A percentile compares a stretch with the other conserved stretches of the same genome.
These are phyloP conservation scores for Mycena crocata DNA, from an alignment of 768 basidiomycete genomes.

Conservation along the genomic window DNA sequence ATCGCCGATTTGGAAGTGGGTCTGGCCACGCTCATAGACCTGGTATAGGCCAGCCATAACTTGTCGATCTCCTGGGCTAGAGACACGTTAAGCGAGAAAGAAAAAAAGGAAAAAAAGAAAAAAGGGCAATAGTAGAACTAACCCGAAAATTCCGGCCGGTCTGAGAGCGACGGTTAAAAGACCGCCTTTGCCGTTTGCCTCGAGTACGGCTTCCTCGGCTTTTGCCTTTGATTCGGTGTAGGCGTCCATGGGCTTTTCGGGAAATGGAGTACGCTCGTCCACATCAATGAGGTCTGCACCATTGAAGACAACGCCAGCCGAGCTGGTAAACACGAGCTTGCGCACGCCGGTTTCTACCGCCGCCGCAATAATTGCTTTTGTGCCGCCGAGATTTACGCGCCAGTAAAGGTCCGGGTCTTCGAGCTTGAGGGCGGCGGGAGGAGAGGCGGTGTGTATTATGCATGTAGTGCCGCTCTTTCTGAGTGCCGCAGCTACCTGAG, in stretches of 20 bases:
- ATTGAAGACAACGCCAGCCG: slow-evolving; percentile 91
- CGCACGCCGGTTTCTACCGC: slow-evolving; percentile 77
- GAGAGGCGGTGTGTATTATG: slow-evolving; percentile 96
- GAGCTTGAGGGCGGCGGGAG: slow-evolving; percentile 67
- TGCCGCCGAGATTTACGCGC: slow-evolving; percentile 96
- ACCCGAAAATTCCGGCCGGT: slow-evolving; percentile 98
- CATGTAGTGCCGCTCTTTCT: slow-evolving; percentile 87
- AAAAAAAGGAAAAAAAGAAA: neutral
- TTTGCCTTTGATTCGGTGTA: slow-evolving; percentile 96
- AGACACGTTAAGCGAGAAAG: slow-evolving; percentile 18
- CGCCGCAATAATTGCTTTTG: slow-evolving; percentile 85
- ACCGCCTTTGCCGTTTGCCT: slow-evolving; percentile 87
- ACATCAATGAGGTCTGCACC: slow-evolving; percentile 83
- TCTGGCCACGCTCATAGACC: slow-evolving; percentile 84
- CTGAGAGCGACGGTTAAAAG: slow-evolving; percentile 90
- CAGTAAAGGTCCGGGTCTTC: slow-evolving; percentile 77
- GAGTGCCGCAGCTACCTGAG: slow-evolving; percentile 77
- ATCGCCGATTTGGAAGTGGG: slow-evolving; percentile 92
- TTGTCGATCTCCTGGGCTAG: slow-evolving; percentile 92
- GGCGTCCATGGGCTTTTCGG: slow-evolving; percentile 82
- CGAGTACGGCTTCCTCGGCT: slow-evolving; percentile 86
- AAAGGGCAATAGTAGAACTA: slow-evolving; percentile 40
- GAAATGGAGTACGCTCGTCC: slow-evolving; percentile 87
- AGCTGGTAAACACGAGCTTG: slow-evolving; percentile 95
- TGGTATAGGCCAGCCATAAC: slow-evolving; percentile 82